Base-by-base conservation (phyloP, 2,329 filamentous ascomycete genomes). In the Aspergillus ochraceus region DNA sequence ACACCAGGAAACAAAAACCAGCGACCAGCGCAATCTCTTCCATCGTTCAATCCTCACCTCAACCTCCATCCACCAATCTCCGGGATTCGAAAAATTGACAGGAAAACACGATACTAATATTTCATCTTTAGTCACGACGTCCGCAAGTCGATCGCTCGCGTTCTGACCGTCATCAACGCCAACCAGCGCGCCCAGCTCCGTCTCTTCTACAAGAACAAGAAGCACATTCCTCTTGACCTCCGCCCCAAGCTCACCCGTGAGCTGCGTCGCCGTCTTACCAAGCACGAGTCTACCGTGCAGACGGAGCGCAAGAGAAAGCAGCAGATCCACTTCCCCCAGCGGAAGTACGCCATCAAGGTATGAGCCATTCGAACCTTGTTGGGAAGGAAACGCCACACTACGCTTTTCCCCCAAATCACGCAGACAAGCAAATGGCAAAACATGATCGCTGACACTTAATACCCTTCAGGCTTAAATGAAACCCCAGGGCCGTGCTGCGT, bases 171-270 rank as follows among this genome's bases (percentile, higher is more conserved):
- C 85, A 97, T 99, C 89, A 99, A 98, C 88, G 90, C 92, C 83
- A 98, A 96, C 88, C 95, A 99, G 87, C 90, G 96, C 81, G 86
- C 92, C 71, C 93, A 98, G 85, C 92, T 99, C 76, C 92, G 93
- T 76, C 87, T 98, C 72, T 98, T 98, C 90, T 99, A 99, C 89
- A 96, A 97, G 88, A 90, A 90, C 89, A 98, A 98, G 91, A 98
- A 97, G 88, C 97, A 97, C 88, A 84, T 92, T 68, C 95, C 95
- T 69, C 92, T 99, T 80, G 96, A 99, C 82, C 93, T 99, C 85
- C 91, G 95, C 83, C 83, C 92, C 79, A 98, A 98, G 91, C 89
- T 95, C 86, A 99, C 95, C 79, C 93, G 95, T 76, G 95, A 93
- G 79, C 96, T 98, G 84, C 92, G 95, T 79, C 91, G 96, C 86